phyloP scores from a whole-genome alignment of 495 filamentous ascomycete species.

The Annulohypoxylon maeteangense region DNA sequence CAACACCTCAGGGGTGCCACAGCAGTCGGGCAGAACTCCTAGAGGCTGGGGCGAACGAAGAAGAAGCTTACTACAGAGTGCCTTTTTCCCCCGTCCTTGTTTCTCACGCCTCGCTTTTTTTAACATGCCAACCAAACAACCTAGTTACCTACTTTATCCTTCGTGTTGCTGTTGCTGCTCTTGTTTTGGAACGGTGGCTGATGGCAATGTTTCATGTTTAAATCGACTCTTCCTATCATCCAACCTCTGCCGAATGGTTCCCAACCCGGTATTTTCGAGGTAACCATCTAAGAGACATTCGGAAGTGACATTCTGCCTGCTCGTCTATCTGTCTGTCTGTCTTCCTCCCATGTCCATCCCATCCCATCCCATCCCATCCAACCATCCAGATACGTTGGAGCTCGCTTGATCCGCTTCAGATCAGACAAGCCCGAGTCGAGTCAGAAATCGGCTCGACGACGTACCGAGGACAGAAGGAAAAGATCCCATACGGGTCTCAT shows the following conservation, averaged over 20 bases:
- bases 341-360: neutral
- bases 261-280: conserved; percentile 17
- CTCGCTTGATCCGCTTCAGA: neutral
- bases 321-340: neutral
- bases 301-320: conserved; percentile 37
- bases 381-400: neutral
- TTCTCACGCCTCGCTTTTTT: no score
- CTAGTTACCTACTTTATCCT: no score
- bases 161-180: neutral
- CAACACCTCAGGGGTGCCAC: conserved; percentile 35
- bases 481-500: conserved; percentile 14
- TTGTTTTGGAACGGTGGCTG: conserved; percentile 39
- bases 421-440: neutral
- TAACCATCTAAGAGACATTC: conserved; percentile 40
- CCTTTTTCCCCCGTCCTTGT: neutral
- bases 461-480: conserved; percentile 10
- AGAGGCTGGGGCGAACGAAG: conserved; percentile 17
- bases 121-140: no score
- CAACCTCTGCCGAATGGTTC: conserved; percentile 32
- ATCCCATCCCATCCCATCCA: neutral
- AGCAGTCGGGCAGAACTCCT: conserved; percentile 38
- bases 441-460: conserved; percentile 15
- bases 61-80: neutral
- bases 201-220: conserved; percentile 48
- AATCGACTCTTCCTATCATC: conserved; percentile 32